phyloP scores from a whole-genome alignment of 1,139 yeast genomes.

The Scheffersomyces stambukii region DNA sequence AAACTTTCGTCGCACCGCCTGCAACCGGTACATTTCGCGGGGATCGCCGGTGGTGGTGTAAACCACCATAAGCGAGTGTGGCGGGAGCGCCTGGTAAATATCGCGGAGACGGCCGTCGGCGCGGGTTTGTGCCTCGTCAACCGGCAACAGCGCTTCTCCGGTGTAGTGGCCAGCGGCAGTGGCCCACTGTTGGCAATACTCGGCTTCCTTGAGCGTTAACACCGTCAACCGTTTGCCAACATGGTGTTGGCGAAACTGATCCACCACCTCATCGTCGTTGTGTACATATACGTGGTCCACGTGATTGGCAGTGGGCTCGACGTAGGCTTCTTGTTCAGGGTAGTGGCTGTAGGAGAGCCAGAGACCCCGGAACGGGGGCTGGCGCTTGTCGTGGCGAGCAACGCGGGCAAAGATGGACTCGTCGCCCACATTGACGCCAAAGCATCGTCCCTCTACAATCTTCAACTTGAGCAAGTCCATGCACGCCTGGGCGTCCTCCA shows the following conservation, averaged over 20 bases:
- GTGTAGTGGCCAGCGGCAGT: slow-evolving; percentile 13
- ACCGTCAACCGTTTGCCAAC: slow-evolving; percentile 43
- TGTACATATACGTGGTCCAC: slow-evolving; percentile 33
- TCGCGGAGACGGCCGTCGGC: slow-evolving; percentile 43
- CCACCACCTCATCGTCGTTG: slow-evolving; percentile 58
- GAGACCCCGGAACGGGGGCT: slow-evolving; percentile 30
- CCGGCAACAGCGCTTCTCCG: slow-evolving; percentile 16
- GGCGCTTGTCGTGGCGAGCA: slow-evolving; percentile 8
- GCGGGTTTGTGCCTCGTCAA: slow-evolving; percentile 17
- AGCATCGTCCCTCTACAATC: slow-evolving; percentile 57
- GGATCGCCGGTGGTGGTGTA: slow-evolving; percentile 65
- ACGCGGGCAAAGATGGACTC: slow-evolving; percentile 26
- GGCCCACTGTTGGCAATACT: slow-evolving; percentile 32
- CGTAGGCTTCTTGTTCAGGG: too few relatives aligned
- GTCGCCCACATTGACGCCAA: slow-evolving; percentile 52
- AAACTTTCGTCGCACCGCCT: slow-evolving; percentile 25
- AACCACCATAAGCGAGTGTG: slow-evolving; percentile 56
- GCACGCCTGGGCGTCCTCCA: slow-evolving; percentile 82
- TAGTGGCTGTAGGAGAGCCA: slow-evolving; percentile 36
- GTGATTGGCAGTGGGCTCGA: slow-evolving; percentile 23
- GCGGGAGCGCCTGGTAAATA: slow-evolving; percentile 53
- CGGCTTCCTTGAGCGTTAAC: slow-evolving; percentile 58
- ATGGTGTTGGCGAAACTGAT: slow-evolving; percentile 30
- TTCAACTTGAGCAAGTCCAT: slow-evolving; percentile 72
- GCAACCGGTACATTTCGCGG: slow-evolving; percentile 46